Evolutionary conservation across 208 protist genomes (phyloP), one percentile per base, ranked within the genome.

Genomic region (Wallacemonas rigidus): DNA sequence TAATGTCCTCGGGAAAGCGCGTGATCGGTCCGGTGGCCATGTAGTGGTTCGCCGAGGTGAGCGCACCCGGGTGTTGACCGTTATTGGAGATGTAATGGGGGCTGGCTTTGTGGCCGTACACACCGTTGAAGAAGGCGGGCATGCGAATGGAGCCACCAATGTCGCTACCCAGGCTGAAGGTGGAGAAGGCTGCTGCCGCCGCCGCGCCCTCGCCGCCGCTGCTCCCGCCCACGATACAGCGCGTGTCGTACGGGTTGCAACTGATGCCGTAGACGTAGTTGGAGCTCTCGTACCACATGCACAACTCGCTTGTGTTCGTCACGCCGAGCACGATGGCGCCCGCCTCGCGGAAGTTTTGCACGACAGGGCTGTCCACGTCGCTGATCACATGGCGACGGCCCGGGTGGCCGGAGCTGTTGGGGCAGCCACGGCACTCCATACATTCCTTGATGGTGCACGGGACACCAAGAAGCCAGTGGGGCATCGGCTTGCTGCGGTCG

Each of bases 61-160:
- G 82, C 40, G 88, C 88, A 11, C 86, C 77, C 2, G 89, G 89
- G 80, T 92, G 80, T 78, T 96, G 91, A 48, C 93, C 90, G 40
- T 77, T 58, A 72, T 92, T 94, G 47, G 79, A 80, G 82, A 97
- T 95, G 77, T 88, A 89, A 70, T 95, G 89, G 55, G 86, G 86
- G 62, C 83, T 92, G 47, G 91, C 79, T 81, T 96, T 96, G 82
- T 93, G 84, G 14, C 93, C 93, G 78, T 88, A 96, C 17, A 97
- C 89, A 61, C 93, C 93, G 70, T 94, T 95, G 80, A 95, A 96
- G 77, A 91, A 92, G 67, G 91, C 87, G 6, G 93, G 93, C 88
- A 95, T 92, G 73, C 93, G 90, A 58, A 97, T 96, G 38, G 91
- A 96, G 36, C 93, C 93, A 58, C 91, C 93, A 72, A 96, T 94